Conservation (phyloP, 2,329 filamentous ascomycete genomes). For the Zymoseptoria ardabiliae region DNA sequence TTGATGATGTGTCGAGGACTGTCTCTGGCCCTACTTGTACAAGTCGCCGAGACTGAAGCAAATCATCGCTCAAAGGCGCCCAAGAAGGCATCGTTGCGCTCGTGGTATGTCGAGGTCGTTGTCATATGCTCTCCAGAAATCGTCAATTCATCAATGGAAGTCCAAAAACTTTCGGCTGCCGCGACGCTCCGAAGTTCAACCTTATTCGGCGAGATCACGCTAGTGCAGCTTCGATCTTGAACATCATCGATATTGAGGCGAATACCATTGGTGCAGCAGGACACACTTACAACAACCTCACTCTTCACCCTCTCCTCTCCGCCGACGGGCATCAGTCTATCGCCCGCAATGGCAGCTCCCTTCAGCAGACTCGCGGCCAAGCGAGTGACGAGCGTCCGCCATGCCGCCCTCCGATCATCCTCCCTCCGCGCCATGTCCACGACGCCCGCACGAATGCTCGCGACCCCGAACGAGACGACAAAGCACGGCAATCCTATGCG, state of each 20-base stretch:
- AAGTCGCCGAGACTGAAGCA: constrained; percentile 63
- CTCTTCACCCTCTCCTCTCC: constrained; percentile 6
- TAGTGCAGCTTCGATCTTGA: not conserved
- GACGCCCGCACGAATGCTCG: constrained; percentile 55
- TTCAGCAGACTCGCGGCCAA: constrained; percentile 66
- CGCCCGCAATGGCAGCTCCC: constrained; percentile 57
- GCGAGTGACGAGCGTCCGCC: constrained; percentile 45
- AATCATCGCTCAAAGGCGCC: constrained; percentile 42
- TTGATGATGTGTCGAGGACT: constrained; percentile 79
- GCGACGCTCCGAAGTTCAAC: no score
- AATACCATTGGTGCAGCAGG: not conserved
- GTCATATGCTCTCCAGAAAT: not conserved
- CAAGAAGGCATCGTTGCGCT: constrained; percentile 23
- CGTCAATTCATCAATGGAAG: not conserved
- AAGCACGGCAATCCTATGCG: constrained; percentile 8
- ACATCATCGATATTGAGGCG: constrained; percentile 2
- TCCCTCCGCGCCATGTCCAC: constrained; percentile 58
- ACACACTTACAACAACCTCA: not conserved
- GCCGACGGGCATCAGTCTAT: constrained; percentile 6
- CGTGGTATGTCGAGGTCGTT: constrained; percentile 1
- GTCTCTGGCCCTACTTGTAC: constrained; percentile 85
- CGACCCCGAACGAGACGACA: constrained; percentile 41
- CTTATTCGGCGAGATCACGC: no score
- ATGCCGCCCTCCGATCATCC: constrained; percentile 33
- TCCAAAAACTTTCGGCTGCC: not conserved